A percentile compares a stretch with the other conserved stretches of the same genome.
Evolutionary conservation across 495 filamentous ascomycete genomes (phyloP).

Genomic region (Xylaria acuta): DNA sequence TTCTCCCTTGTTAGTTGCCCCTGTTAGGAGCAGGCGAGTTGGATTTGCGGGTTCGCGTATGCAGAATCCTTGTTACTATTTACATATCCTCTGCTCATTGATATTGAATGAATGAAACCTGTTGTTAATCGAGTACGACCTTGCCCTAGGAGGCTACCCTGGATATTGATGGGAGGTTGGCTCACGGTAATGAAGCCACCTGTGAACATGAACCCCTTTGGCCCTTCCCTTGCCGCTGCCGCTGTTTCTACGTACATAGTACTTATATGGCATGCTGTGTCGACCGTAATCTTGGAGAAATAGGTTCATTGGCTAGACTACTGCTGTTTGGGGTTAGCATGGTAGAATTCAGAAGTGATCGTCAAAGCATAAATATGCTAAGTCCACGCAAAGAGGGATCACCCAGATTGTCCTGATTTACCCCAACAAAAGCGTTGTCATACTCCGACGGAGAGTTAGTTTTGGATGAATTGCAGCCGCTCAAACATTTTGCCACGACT

Average conservation of each 20-base stretch:
- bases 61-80: constrained; percentile 3
- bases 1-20: background rate
- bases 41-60: background rate
- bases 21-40: background rate
- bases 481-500: background rate
- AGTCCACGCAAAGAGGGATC: background rate
- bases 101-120: background rate
- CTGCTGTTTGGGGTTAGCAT: constrained; percentile 7
- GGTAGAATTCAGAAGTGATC: constrained; percentile 13
- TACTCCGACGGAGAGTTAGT: background rate
- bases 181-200: background rate
- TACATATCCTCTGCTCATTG: background rate
- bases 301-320: background rate
- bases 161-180: background rate
- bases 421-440: background rate
- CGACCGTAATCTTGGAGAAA: constrained; percentile 17
- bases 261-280: constrained; percentile 1
- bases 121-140: background rate
- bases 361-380: constrained; percentile 4
- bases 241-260: too few species aligned
- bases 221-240: background rate
- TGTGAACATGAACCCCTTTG: background rate
- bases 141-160: too few species aligned
- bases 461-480: background rate
- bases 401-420: background rate